phyloP scores from a whole-genome alignment of 2,329 filamentous ascomycete species.

The Fusarium guadeloupense region DNA sequence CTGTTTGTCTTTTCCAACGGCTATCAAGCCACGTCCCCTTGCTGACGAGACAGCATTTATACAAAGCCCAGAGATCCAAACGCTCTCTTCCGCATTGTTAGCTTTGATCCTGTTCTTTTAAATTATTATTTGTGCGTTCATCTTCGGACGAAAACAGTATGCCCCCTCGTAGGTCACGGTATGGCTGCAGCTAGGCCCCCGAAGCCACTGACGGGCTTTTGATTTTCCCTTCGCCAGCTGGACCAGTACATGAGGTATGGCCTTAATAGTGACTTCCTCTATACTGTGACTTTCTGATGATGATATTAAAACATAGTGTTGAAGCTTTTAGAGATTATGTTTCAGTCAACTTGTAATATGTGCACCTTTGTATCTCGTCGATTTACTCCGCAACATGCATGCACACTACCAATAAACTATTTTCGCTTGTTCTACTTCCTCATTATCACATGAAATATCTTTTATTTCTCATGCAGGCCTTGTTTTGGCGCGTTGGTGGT shows the following conservation, averaged over 20 bases:
- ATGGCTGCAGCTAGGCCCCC: background rate
- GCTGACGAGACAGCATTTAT: conserved; percentile 3
- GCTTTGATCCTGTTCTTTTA: conserved; percentile 3
- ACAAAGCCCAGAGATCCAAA: background rate
- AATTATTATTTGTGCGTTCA: conserved; percentile 23
- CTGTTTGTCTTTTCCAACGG: background rate
- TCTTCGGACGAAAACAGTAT: background rate
- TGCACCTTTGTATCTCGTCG: background rate
- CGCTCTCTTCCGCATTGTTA: background rate
- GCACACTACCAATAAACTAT: background rate
- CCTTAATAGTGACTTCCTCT: accelerated
- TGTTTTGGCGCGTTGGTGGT: background rate
- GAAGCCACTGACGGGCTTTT: background rate
- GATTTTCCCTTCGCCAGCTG: background rate
- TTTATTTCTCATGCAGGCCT: accelerated
- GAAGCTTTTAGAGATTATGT: background rate
- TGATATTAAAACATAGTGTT: conserved; percentile 14
- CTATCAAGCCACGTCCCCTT: conserved; percentile 7
- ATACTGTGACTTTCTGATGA: background rate
- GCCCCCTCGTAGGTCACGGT: background rate
- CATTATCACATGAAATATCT: accelerated
- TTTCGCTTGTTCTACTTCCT: accelerated
- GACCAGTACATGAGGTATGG: background rate
- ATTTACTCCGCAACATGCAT: background rate
- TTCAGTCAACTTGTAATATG: background rate